Conservation (phyloP, 768 basidiomycete species). For the Leccinellum rugosiceps region DNA sequence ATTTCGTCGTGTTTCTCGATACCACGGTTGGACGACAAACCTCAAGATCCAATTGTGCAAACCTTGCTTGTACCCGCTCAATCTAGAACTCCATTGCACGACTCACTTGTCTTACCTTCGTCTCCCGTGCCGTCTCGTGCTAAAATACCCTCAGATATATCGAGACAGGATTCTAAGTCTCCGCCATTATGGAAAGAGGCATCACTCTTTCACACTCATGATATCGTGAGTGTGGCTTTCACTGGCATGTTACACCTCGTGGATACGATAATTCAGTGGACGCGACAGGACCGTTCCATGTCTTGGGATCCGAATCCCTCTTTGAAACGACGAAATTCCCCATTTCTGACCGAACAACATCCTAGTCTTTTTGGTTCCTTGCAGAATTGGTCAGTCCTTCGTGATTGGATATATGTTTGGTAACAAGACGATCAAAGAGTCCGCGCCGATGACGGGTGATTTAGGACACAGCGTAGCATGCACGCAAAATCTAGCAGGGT, state of each 20-base stretch:
- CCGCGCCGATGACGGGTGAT: constrained; percentile 5
- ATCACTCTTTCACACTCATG: constrained; percentile 1
- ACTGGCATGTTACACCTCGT: not conserved
- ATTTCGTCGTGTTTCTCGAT: constrained; percentile 54
- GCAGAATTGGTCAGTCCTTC: constrained; percentile 51
- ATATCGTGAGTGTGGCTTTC: constrained; percentile 13
- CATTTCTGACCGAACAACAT: constrained; percentile 72
- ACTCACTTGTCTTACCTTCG: not conserved
- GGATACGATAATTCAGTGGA: not conserved
- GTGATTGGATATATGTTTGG: not conserved
- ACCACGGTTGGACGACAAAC: constrained; percentile 63
- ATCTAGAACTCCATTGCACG: not conserved
- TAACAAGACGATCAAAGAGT: not conserved
- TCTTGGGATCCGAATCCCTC: constrained; percentile 60
- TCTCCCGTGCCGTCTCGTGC: not conserved
- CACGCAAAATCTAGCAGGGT: constrained; percentile 36
- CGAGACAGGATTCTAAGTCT: not conserved
- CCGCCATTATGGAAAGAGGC: constrained; percentile 25
- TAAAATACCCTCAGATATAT: not conserved
- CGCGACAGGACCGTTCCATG: constrained; percentile 42
- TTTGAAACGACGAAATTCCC: constrained; percentile 38
- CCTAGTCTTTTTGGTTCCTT: constrained; percentile 49
- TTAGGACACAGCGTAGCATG: constrained; percentile 49
- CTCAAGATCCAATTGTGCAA: constrained; percentile 77
- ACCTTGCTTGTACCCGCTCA: constrained; percentile 34